Base-by-base conservation (phyloP, 805 yeast species). In the Saccharomycopsis sp. region DNA sequence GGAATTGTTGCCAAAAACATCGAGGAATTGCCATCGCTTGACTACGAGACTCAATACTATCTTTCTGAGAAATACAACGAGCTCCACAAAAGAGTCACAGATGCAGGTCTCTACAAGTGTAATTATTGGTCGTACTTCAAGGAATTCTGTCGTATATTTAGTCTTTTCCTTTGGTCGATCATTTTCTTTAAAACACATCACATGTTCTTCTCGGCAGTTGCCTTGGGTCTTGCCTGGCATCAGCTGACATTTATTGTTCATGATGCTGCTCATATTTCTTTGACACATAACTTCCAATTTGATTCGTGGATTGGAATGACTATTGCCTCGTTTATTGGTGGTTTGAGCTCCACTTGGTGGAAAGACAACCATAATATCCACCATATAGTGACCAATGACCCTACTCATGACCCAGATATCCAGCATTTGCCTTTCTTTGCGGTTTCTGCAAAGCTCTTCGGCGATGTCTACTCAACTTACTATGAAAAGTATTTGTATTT, bases 301-400 rank as follows among this genome's bases (percentile, higher is more conserved):
- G 97, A 90, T 70, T 90, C 86, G 67, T 68, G 86, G 19, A 76
- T 88, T 58, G 96, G 96, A 1, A 81, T 85, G 70, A 55, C 82
- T 1, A 75, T 90, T 54, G 96, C 96, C 0, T 83, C 88, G 62
- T 90, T 78, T 75, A 71, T 84, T 55, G 97, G 97, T n/a, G 97
- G 97, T 0, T 75, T 90, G 49, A 87, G 96, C 52, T 68, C 89
- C 20, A 96, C 96, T 1, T 90, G 97, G 97, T 90, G 97, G 97
- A 91, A 90, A 66, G 77, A 92, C 56, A 90, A 88, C 70, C 97
- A 90, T 72, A 90, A 90, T 69, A 96, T 90, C n/a, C 97, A 90
- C 71, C 97, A 90, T 69, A 73, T 90, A 55, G 79, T 90, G 57
- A 87, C 97, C n/a, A 90, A 90, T 70, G 96, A 90, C 68, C 97